Conservation (phyloP, 441 rosid genomes). For the Aquilaria agallochum region DNA sequence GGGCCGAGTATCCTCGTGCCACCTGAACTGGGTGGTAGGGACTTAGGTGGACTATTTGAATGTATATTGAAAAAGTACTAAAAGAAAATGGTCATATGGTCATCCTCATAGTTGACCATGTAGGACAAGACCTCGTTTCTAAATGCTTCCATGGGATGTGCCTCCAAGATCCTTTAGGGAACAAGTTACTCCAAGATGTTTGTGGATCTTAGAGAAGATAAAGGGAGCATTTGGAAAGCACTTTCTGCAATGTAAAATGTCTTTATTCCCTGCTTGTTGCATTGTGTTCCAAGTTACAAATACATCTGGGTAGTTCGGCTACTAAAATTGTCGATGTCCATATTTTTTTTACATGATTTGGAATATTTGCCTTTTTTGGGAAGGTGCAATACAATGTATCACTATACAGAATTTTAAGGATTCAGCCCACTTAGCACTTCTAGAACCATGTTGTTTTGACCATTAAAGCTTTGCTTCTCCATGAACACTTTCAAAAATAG, state of each 20-base stretch:
- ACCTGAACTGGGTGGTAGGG: conserved; percentile 21
- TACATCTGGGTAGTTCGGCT: too few relatives aligned
- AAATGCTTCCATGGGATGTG: conserved; percentile 28
- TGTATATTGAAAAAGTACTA: conserved; percentile 46
- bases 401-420: background rate
- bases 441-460: conserved; percentile 3
- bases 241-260: too few relatives aligned
- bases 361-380: background rate
- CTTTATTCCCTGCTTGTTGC: too few relatives aligned
- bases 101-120: conserved; percentile 78
- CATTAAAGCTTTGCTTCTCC: conserved; percentile 12
- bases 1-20: too few relatives aligned
- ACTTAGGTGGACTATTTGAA: conserved; percentile 72
- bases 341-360: conserved; percentile 1
- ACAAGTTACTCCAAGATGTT: conserved; percentile 63
- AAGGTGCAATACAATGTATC: background rate
- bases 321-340: conserved; percentile 3
- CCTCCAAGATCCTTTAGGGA: conserved; percentile 70
- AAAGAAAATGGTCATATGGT: conserved; percentile 83
- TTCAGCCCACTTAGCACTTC: background rate
- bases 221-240: conserved; percentile 25
- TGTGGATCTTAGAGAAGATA: conserved; percentile 64
- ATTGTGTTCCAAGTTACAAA: too few relatives aligned
- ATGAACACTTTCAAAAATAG: conserved; percentile 55
- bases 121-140: conserved; percentile 70